Evolutionary conservation across 345 rosid species (phyloP).

Genomic region (Eucalyptus curtisii): DNA sequence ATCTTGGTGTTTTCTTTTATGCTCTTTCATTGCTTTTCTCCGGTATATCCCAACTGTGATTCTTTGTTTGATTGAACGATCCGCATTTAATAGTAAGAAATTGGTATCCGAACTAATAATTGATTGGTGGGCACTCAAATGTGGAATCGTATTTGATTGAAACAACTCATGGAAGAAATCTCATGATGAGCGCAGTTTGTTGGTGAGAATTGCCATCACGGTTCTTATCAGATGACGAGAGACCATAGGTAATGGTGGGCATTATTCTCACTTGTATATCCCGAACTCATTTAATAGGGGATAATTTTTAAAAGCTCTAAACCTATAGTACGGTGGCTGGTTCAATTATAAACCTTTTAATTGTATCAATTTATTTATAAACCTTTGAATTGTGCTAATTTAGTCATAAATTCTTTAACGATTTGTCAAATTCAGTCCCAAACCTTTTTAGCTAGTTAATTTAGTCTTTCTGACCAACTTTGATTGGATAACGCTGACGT

Average conservation of each 20-base stretch:
- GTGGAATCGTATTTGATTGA: neutral
- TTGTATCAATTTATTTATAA: no score
- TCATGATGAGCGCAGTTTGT: neutral
- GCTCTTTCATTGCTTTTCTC: neutral
- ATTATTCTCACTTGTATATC: neutral
- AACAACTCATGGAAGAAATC: neutral
- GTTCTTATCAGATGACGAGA: neutral
- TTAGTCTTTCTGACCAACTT: no score
- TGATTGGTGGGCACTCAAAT: neutral
- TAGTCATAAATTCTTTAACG: no score
- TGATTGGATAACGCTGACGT: fast-evolving
- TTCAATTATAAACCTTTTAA: no score
- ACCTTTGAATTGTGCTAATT: no score
- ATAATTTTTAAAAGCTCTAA: no score
- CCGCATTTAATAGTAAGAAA: neutral
- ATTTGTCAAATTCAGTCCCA: no score
- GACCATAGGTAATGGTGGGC: neutral
- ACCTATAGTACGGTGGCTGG: no score
- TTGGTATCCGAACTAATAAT: neutral
- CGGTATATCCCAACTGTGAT: neutral
- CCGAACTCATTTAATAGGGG: neutral
- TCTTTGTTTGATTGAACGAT: neutral
- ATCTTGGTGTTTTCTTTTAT: neutral
- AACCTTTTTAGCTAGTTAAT: no score
- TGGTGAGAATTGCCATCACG: neutral